Conservation (phyloP, 345 rosid genomes). For the Acer yangbiense region DNA sequence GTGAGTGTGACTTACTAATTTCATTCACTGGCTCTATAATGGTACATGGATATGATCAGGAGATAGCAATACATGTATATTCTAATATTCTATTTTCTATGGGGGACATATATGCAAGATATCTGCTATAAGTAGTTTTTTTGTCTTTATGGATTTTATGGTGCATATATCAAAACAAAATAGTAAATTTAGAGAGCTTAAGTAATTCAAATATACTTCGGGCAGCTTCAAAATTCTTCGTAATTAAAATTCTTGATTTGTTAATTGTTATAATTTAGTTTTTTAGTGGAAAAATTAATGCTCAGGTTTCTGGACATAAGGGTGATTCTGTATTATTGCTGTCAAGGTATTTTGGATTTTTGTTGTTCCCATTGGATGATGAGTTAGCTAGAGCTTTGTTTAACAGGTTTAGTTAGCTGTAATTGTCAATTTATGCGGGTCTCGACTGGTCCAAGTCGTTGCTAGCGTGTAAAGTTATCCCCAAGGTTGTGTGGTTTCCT, state of each 20-base stretch:
- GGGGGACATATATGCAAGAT: background rate
- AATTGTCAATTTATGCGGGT: background rate
- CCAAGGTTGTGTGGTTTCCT: background rate
- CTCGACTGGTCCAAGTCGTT: background rate
- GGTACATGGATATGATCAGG: background rate
- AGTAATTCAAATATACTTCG: background rate
- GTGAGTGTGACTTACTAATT: constrained; percentile 42
- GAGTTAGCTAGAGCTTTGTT: background rate
- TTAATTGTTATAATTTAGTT: background rate
- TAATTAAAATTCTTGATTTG: constrained; percentile 1
- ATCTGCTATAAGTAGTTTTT: background rate
- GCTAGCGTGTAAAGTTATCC: background rate
- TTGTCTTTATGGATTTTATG: background rate
- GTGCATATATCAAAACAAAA: background rate
- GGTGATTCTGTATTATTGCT: background rate
- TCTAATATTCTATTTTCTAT: background rate
- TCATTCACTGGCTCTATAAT: constrained; percentile 9
- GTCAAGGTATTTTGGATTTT: background rate
- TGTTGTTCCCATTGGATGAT: background rate
- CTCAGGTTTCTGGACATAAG: background rate
- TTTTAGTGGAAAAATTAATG: background rate
- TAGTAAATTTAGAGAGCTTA: constrained; percentile 10
- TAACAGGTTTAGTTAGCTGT: constrained; percentile 1
- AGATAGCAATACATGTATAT: background rate
- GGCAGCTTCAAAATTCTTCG: background rate